A percentile compares a stretch with the other conserved stretches of the same genome.
phyloP scores from a whole-genome alignment of 169 alveolate genomes.

The Cryptosporidium canis region DNA sequence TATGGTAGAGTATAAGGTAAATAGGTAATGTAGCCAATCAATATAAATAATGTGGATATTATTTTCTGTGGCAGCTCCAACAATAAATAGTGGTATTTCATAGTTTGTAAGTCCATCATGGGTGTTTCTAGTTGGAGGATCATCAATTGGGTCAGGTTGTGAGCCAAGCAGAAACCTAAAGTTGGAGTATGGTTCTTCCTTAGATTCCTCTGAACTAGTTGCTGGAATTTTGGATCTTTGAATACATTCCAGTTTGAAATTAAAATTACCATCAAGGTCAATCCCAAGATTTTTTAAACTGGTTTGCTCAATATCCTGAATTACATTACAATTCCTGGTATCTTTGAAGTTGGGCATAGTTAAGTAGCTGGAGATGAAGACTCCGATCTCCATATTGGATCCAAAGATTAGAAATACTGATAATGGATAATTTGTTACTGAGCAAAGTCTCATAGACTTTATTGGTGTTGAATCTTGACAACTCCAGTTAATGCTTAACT shows the following conservation, averaged over 20 bases:
- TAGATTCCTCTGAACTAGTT: neutral
- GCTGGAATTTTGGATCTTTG: neutral
- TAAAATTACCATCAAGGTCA: neutral
- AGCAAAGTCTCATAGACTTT: neutral
- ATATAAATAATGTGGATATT: neutral
- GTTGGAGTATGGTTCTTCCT: neutral
- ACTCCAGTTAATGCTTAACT: neutral
- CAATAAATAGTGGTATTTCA: neutral
- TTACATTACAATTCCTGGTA: neutral
- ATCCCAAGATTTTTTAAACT: too few relatives aligned
- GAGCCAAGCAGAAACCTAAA: too few relatives aligned
- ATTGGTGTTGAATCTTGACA: neutral
- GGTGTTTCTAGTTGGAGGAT: too few relatives aligned
- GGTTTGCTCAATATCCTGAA: neutral
- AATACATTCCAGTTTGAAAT: neutral
- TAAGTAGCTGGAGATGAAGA: conserved; percentile 23
- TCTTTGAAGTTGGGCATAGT: conserved; percentile 20
- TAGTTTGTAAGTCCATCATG: too few relatives aligned
- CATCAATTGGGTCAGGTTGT: too few relatives aligned
- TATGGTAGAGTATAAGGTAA: conserved; percentile 2
- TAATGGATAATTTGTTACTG: conserved; percentile 43
- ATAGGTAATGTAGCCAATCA: conserved; percentile 42
- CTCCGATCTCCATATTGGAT: conserved; percentile 31
- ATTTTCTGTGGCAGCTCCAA: neutral
- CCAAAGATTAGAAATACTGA: conserved; percentile 17